Evolutionary conservation across 768 basidiomycete species (phyloP), one percentile per base, ranked within the genome.

Genomic region (Daedaleopsis sinensis): DNA sequence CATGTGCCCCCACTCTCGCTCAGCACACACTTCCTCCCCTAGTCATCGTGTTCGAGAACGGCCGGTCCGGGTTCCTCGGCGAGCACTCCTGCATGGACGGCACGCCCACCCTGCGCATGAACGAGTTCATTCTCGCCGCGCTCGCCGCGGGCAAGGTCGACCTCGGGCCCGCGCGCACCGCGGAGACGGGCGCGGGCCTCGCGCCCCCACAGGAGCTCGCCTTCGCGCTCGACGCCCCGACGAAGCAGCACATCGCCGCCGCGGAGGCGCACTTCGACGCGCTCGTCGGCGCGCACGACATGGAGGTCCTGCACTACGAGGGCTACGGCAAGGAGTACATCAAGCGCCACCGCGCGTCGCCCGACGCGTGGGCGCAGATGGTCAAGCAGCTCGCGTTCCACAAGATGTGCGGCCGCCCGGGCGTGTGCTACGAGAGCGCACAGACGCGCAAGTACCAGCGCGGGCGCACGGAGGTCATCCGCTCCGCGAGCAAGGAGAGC

Each of bases 11-110:
- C 59, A 60, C 35, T 51, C n/a, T 55, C 56, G 24, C 55, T 55
- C n/a, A 13, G 19, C 37, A 5, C 12, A 32, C 23, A 35, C 32
- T 3, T 19, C 18, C 2, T 6, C 39, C 21, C 32, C 13, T 70
- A 95, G 94, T 98, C 56, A 86, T 99, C 68, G 93, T 99, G 9
- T 96, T 93, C 70, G 93, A 94, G 61, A 94, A 95, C 67, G 97
- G 94, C 49, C 92, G 93, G 39, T 94, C 93, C 23, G 96, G 92
- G 0, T 99, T 98, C 83, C 78, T 94, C 0, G 92, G 92, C 42
- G 89, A 92, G 72, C 90, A 92, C 74, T 91, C 89, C 19, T 92
- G 89, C 68, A 87, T 90, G 89, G 96, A 98, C 70, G 96, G 96
- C 19, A 98, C 95, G 0, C 92, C 97, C 5, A 98, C 96, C 0